Base-by-base conservation (phyloP, 805 yeast species). In the Maudiozyma pseudohumilis region DNA sequence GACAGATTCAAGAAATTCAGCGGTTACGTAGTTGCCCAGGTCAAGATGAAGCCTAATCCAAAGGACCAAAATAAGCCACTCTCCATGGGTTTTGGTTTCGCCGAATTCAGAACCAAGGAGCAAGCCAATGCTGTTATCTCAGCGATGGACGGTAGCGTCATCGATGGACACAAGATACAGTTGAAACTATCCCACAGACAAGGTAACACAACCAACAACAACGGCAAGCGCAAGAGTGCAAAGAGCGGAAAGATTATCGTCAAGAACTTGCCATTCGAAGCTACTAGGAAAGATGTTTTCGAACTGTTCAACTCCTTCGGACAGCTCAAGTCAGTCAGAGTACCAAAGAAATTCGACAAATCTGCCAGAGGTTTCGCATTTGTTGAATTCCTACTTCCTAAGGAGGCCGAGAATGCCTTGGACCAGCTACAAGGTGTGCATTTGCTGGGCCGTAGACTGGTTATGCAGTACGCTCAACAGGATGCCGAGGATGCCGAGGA, bases 51-150 rank as follows among this genome's bases (percentile, higher is more conserved):
- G 56, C 88, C 95, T 1, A 94, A 89, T 62, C 75, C 94, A 26
- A 84, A 77, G 60, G 72, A 75, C 42, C 55, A 72, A 2, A 80
- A 78, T 9, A 72, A 72, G 40, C 63, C 68, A n/a, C 69, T 77
- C 42, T 86, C 96, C 50, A 92, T 92, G 98, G 98, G 98, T 16
- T 92, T 87, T 53, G 98, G 98, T 1, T 92, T 92, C 63, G 96
- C 75, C 11, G 98, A 92, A 61, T 92, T 86, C 61, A 75, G 67
- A 48, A 74, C 88, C 2, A 75, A 74, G 47, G 84, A 77, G 28
- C 77, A 81, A 51, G 98, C 98, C 0, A 68, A 74, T 29, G 68
- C 72, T 10, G 97, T 95, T 6, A 75, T 86, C 34, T 59, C 68
- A 24, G 70, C 80, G 0, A 63, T 86, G 65, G 84, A 88, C 58